A percentile compares a stretch with the other conserved stretches of the same genome.
phyloP scores from a whole-genome alignment of 2,329 filamentous ascomycete species.

The Pseudogymnoascus sp. region DNA sequence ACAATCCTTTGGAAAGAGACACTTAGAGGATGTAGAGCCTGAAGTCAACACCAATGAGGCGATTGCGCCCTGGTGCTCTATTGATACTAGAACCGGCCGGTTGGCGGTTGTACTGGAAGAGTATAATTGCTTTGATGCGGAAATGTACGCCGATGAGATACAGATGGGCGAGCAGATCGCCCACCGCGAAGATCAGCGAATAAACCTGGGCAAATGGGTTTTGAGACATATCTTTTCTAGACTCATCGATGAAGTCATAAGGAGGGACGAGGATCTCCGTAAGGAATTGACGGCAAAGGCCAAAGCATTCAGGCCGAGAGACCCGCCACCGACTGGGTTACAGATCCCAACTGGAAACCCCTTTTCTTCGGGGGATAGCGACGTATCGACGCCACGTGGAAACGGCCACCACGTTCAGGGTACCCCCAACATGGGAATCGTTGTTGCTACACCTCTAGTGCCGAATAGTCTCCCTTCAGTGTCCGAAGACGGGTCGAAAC shows the following conservation, averaged over 20 bases:
- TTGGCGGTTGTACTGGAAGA: constrained; percentile 86
- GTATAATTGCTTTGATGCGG: constrained; percentile 94
- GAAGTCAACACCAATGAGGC: constrained; percentile 81
- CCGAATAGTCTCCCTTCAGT: constrained; percentile 35
- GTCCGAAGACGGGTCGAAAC: constrained; percentile 39
- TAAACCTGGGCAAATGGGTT: constrained; percentile 96
- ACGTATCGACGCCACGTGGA: constrained; percentile 43
- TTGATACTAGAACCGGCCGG: constrained; percentile 87
- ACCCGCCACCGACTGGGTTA: constrained; percentile 45
- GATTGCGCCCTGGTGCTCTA: constrained; percentile 91
- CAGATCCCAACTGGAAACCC: constrained; percentile 38
- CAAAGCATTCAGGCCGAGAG: constrained; percentile 33
- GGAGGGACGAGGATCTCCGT: constrained; percentile 68
- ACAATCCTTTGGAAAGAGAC: constrained; percentile 85
- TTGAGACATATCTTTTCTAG: constrained; percentile 84
- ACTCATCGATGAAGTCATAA: constrained; percentile 83
- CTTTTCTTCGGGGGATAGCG: constrained; percentile 31
- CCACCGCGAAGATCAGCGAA: constrained; percentile 88
- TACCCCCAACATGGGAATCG: constrained; percentile 75
- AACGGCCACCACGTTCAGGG: constrained; percentile 54
- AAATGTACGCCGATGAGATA: constrained; percentile 91
- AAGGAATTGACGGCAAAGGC: constrained; percentile 55
- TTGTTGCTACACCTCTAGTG: constrained; percentile 59
- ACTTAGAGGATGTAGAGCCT: constrained; percentile 84
- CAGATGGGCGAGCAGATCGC: constrained; percentile 64